Evolutionary conservation across 306 rosid species (phyloP).

Genomic region (Trifolium pratense): DNA sequence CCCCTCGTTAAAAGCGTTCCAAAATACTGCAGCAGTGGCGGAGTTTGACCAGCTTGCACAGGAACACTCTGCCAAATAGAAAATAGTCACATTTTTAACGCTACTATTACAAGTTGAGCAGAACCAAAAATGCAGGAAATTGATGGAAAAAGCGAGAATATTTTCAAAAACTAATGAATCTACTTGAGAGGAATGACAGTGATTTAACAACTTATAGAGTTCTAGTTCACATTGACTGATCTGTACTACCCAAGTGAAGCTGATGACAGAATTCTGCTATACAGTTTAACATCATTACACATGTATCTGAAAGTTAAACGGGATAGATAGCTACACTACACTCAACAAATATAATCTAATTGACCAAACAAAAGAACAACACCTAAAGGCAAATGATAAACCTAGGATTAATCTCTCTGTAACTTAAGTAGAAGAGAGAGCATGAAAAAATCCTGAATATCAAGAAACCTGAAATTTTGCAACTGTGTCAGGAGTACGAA

Average conservation of each 20-base stretch:
- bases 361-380: conserved; percentile 12
- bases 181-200: conserved; percentile 13
- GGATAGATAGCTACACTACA: not conserved
- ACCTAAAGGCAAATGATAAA: conserved; percentile 14
- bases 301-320: not conserved
- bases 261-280: not conserved
- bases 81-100: conserved; percentile 16
- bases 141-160: not conserved
- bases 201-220: conserved; percentile 8
- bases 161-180: conserved; percentile 2
- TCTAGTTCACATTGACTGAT: conserved; percentile 4
- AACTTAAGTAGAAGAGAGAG: conserved; percentile 15
- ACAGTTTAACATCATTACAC: not conserved
- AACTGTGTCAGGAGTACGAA: conserved; percentile 97
- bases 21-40: conserved; percentile 96
- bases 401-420: not conserved
- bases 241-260: not conserved
- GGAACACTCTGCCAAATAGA: conserved; percentile 88
- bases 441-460: conserved; percentile 7
- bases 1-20: conserved; percentile 95
- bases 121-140: conserved; percentile 2
- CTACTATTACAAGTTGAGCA: not conserved
- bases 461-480: conserved; percentile 93
- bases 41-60: conserved; percentile 98
- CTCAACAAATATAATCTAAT: not conserved